Base-by-base conservation (phyloP, 768 basidiomycete genomes). In the Suillus fuscotomentosus region DNA sequence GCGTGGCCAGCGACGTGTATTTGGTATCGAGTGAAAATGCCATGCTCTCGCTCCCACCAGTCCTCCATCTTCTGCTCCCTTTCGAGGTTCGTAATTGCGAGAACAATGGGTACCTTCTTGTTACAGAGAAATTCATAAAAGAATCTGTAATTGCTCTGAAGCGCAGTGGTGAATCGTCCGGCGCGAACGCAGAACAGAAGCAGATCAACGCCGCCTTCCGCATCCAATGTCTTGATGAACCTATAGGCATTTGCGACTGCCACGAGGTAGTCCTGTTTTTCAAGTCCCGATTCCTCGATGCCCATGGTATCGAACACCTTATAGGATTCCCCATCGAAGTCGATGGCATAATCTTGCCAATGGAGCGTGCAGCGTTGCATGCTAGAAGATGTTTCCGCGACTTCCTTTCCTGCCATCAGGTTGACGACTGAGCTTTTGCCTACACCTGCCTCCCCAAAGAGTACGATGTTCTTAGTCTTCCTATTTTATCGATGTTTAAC, bases 11-110 rank as follows among this genome's bases (percentile, higher is more conserved):
- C 22, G 2, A 24, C 22, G 22, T 54, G 53, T n/a, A 36, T 31
- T 15, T 51, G 6, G 3, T 48, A 38, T 24, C 31, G 50, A 3
- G n/a, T 0, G 24, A 20, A 22, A 15, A 62, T 54, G 3, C 24
- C 9, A 9, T 51, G 13, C 20, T 53, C 61, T 22, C 43, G 34
- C 11, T 54, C 60, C 77, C 76, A 77, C 76, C 78, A 77, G 10
- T 62, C 45, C 42, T 78, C 75, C 77, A 76, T 78, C 5, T 54
- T 60, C 9, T 42, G 50, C 20, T 60, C n/a, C n/a, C n/a, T n/a
- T n/a, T n/a, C 81, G 11, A 82, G 74, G 36, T 79, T 75, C 3
- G 80, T 82, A 42, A 83, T 70, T 7, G 77, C 72, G 17, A 83
- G 63, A 1, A 78, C 72, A 22, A 78, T 71, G 3, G 81, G 80